Evolutionary conservation across 1,284 basidiomycete species (phyloP).

Genomic region (Xanthoconium separans): DNA sequence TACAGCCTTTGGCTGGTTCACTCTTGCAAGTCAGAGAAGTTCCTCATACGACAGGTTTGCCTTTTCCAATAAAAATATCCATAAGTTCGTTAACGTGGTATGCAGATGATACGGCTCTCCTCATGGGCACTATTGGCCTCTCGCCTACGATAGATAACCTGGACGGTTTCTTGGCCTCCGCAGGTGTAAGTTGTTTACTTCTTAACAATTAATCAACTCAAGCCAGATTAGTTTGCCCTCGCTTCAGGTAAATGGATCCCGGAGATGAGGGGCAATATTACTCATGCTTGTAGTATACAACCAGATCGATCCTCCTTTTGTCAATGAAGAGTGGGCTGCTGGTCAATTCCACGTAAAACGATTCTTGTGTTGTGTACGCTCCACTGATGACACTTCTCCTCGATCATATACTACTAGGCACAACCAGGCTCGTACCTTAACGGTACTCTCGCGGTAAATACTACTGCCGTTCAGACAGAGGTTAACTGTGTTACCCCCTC

Average conservation of each 20-base stretch:
- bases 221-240: slow-evolving; percentile 38
- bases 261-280: neutral
- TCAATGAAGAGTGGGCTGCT: slow-evolving; percentile 47
- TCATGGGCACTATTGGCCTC: slow-evolving; percentile 42
- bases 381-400: neutral
- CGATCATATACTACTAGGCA: slow-evolving; percentile 26
- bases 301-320: slow-evolving; percentile 54
- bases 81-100: slow-evolving; percentile 4
- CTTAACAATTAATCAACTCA: neutral
- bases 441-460: slow-evolving; percentile 51
- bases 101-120: slow-evolving; percentile 40
- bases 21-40: slow-evolving; percentile 51
- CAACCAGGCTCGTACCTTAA: slow-evolving; percentile 44
- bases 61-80: neutral
- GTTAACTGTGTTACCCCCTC: slow-evolving; percentile 47
- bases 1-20: slow-evolving; percentile 58
- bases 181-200: slow-evolving; percentile 43
- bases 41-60: slow-evolving; percentile 37
- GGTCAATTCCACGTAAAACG: slow-evolving; percentile 46
- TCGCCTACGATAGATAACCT: slow-evolving; percentile 43
- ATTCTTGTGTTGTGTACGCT: neutral
- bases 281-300: slow-evolving; percentile 40
- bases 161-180: slow-evolving; percentile 55
- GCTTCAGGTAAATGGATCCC: slow-evolving; percentile 36
- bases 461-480: slow-evolving; percentile 49